Conservation (phyloP, 371 early-diverging fungal genomes). For the Choanephora cucurbitarum region DNA sequence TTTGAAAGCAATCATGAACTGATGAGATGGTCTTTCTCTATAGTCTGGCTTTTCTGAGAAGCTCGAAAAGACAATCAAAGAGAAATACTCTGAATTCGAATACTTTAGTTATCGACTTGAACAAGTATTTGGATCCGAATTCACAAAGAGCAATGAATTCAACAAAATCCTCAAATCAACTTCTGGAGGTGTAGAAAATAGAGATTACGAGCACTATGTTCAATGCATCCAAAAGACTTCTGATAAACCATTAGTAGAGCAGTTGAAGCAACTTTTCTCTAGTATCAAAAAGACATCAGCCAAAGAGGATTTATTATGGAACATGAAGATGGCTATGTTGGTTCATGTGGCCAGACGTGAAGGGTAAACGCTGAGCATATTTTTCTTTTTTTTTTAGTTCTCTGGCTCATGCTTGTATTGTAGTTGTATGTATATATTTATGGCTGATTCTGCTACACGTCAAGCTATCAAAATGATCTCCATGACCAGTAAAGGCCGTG, state of each 20-base stretch:
- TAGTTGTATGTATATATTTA: constrained; percentile 67
- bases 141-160: constrained; percentile 20
- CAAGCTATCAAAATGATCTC: constrained; percentile 81
- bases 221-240: constrained; percentile 16
- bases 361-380: constrained; percentile 30
- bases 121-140: constrained; percentile 32
- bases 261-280: constrained; percentile 30
- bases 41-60: constrained; percentile 28
- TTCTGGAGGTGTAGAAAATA: constrained; percentile 25
- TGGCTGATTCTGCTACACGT: constrained; percentile 82
- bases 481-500: constrained; percentile 82
- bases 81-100: constrained; percentile 28
- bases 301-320: constrained; percentile 61
- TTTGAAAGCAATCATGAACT: too few relatives aligned
- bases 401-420: neutral
- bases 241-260: constrained; percentile 9
- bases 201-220: constrained; percentile 32
- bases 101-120: constrained; percentile 34
- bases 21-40: too few relatives aligned
- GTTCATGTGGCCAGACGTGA: constrained; percentile 38
- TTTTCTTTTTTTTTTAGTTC: neutral
- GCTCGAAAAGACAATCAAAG: constrained; percentile 35
- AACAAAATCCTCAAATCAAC: constrained; percentile 25
- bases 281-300: constrained; percentile 53
- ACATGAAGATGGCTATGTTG: constrained; percentile 63